These are phyloP conservation scores for Mycena floridula DNA, from an alignment of 768 basidiomycete species.

Conservation along the genomic window DNA sequence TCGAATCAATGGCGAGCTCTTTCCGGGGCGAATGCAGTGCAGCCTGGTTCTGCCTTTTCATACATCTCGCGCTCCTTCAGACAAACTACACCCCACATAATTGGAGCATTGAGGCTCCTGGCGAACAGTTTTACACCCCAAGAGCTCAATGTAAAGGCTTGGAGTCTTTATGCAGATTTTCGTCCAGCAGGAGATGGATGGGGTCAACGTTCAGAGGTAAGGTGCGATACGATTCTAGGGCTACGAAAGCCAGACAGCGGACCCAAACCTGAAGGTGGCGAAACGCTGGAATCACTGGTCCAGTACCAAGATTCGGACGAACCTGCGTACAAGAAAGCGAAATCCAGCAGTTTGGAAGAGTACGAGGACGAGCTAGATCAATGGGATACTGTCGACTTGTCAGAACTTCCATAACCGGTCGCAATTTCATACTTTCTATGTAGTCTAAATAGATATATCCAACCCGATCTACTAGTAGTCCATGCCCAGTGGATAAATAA, in stretches of 20 bases:
- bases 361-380: conserved; percentile 46
- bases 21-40: conserved; percentile 57
- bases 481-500: background rate
- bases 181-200: conserved; percentile 77
- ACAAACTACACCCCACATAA: conserved; percentile 69
- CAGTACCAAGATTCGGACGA: conserved; percentile 13
- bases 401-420: conserved; percentile 28
- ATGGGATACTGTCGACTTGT: conserved; percentile 39
- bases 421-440: background rate
- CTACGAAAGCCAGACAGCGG: conserved; percentile 30
- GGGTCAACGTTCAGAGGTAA: conserved; percentile 77
- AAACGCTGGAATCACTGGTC: conserved; percentile 11
- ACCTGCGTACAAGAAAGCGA: conserved; percentile 35
- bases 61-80: conserved; percentile 79
- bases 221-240: conserved; percentile 61
- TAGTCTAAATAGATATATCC: background rate
- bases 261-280: conserved; percentile 5
- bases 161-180: conserved; percentile 80
- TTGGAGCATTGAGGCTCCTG: conserved; percentile 72
- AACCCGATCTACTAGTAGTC: background rate
- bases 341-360: conserved; percentile 38
- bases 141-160: conserved; percentile 64
- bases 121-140: conserved; percentile 51
- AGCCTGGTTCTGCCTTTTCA: conserved; percentile 70
- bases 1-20: conserved; percentile 78